Conservation (phyloP, 768 basidiomycete species). For the Wakefieldia striispora region DNA sequence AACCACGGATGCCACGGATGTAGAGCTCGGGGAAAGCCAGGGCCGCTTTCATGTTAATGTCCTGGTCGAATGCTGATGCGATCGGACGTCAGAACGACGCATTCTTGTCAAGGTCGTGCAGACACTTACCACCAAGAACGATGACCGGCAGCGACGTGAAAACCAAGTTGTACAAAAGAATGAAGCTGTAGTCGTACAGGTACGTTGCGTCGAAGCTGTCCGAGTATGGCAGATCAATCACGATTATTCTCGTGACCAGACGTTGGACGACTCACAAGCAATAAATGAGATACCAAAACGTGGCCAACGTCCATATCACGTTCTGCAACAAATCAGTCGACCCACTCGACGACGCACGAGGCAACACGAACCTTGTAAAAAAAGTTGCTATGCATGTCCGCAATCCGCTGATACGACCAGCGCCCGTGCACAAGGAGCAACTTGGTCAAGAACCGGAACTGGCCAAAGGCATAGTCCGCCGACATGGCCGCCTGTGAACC, state of each 20-base stretch:
- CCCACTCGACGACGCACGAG: neutral
- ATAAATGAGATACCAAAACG: constrained; percentile 93
- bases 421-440: constrained; percentile 91
- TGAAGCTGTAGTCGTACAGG: constrained; percentile 92
- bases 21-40: constrained; percentile 96
- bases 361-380: constrained; percentile 83
- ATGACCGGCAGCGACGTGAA: constrained; percentile 96
- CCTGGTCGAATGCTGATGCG: constrained; percentile 81
- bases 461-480: constrained; percentile 97
- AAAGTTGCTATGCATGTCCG: constrained; percentile 97
- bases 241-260: neutral
- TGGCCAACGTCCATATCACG: constrained; percentile 88
- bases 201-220: constrained; percentile 90
- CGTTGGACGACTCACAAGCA: constrained; percentile 56
- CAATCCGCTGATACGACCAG: constrained; percentile 95
- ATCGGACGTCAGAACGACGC: constrained; percentile 6
- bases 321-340: constrained; percentile 45
- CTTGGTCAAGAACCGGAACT: constrained; percentile 92
- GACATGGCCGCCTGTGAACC: constrained; percentile 99
- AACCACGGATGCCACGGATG: constrained; percentile 86
- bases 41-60: constrained; percentile 85
- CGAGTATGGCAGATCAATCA: constrained; percentile 15
- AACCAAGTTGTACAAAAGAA: constrained; percentile 85
- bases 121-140: constrained; percentile 71
- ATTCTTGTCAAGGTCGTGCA: neutral